Conservation (phyloP, 805 yeast species). For the Metschnikowia gelsemii region DNA sequence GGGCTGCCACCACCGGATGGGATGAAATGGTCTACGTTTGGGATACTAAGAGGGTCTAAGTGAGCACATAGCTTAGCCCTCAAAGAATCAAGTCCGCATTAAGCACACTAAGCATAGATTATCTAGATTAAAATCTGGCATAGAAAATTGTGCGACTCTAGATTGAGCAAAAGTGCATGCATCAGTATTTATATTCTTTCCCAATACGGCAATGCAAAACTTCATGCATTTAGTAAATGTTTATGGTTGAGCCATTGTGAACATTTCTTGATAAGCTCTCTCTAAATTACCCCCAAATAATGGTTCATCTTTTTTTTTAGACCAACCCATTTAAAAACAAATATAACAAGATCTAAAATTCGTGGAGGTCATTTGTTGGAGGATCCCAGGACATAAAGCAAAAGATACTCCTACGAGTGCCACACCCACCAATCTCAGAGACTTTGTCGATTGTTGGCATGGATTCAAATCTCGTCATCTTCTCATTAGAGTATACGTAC, state of each 20-base stretch:
- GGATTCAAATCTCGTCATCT: slow-evolving; percentile 24
- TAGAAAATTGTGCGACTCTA: not conserved
- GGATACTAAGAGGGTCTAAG: slow-evolving; percentile 56
- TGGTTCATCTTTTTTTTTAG: too few relatives aligned
- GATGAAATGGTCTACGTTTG: slow-evolving; percentile 92
- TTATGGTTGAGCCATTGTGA: too few relatives aligned
- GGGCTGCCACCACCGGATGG: slow-evolving; percentile 95
- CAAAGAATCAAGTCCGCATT: not conserved
- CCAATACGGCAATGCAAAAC: slow-evolving; percentile 6
- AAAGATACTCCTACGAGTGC: not conserved
- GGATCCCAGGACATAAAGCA: not conserved
- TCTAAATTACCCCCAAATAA: too few relatives aligned
- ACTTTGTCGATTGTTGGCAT: slow-evolving; percentile 3
- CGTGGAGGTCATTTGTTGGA: not conserved
- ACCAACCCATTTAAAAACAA: too few relatives aligned
- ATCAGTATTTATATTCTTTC: slow-evolving; percentile 5
- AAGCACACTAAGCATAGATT: not conserved
- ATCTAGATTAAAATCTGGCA: not conserved
- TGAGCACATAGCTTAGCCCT: not conserved
- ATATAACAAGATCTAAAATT: too few relatives aligned
- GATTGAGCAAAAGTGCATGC: slow-evolving; percentile 7
- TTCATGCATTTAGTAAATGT: not conserved
- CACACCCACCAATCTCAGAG: too few relatives aligned
- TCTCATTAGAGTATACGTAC: slow-evolving; percentile 31
- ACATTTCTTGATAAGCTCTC: too few relatives aligned